Base-by-base conservation (phyloP, 345 rosid species). In the Lagerstroemia speciosa region DNA sequence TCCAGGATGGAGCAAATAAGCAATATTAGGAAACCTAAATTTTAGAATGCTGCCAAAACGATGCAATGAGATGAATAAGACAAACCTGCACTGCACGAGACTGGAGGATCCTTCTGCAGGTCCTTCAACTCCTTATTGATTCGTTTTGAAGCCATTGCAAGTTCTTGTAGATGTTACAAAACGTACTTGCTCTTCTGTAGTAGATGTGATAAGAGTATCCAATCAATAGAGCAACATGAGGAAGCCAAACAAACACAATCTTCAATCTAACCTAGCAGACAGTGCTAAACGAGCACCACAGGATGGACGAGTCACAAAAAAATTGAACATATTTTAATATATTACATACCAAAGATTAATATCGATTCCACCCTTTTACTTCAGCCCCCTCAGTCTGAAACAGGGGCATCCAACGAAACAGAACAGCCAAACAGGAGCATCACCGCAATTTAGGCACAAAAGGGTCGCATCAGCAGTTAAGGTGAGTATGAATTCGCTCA, bases 21-120 rank as follows among this genome's bases (percentile, higher is more conserved):
- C 55, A 12, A 48, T 19, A 48, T 48, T 15, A 43, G 48, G 2
- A 43, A 43, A 3, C 19, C 11, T 43, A 43, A 15, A 10, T 43
- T 43, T 43, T 16, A 43, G 19, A 1, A 37, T 37, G 67, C 22
- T 27, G 17, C 43, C 31, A 12, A 4, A 30, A 4, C 29, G 38
- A 50, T 16, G 41, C 22, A 8, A 24, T 26, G 43, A 55, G 32
- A n/a, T 20, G 27, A 34, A 6, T 9, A 58, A 64, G 31, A 34
- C 26, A 68, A 7, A 68, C 71, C 71, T n/a, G 71, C 71, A 52
- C 71, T 68, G 71, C 71, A 68, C 12, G 64, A 53, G 17, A 29
- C 71, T 4, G 71, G 71, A 68, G 64, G 71, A 26, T 68, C 71
- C 64, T 68, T 68, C 71, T 68, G 64, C 30, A 68, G 62, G 71